A percentile compares a stretch with the other conserved stretches of the same genome.
Evolutionary conservation across 1,139 yeast genomes (phyloP).

Genomic region (Spathaspora jeffriesii): DNA sequence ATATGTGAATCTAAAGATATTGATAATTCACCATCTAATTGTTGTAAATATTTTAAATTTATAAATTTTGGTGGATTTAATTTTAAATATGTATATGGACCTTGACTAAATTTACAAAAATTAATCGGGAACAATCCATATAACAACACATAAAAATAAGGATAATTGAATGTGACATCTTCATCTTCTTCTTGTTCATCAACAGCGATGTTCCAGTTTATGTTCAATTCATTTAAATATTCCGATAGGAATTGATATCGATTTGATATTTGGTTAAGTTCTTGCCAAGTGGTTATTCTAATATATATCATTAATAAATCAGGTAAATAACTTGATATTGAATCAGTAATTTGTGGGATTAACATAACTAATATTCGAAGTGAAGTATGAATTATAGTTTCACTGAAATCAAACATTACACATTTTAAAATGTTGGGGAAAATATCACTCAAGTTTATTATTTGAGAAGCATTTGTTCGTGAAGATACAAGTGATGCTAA

Average conservation of each 20-base stretch:
- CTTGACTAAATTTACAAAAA: conserved; percentile 41
- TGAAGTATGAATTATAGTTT: conserved; percentile 41
- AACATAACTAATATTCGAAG: conserved; percentile 51
- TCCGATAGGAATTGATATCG: conserved; percentile 12
- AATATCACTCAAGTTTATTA: conserved; percentile 38
- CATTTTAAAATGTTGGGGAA: conserved; percentile 43
- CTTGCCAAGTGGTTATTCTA: conserved; percentile 38
- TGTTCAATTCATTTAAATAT: conserved; percentile 8
- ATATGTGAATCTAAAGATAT: conserved; percentile 1
- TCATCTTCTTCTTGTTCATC: conserved; percentile 8
- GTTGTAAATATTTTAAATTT: conserved; percentile 9
- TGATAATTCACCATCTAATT: conserved; percentile 4
- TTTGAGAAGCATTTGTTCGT: conserved; percentile 29
- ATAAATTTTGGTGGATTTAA: conserved; percentile 15
- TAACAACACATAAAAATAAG: conserved; percentile 39
- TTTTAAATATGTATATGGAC: conserved; percentile 31
- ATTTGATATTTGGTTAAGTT: conserved; percentile 12
- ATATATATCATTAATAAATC: conserved; percentile 48
- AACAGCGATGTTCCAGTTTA: conserved; percentile 17
- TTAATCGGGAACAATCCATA: conserved; percentile 65
- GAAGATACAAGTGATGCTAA: conserved; percentile 26
- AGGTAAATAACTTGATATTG: conserved; percentile 34
- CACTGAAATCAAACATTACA: conserved; percentile 45
- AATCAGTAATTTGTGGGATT: conserved; percentile 51
- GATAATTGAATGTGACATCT: conserved; percentile 17